These are phyloP conservation scores for Glarea lozoyensis DNA, from an alignment of 495 filamentous ascomycete species.

Conservation along the genomic window DNA sequence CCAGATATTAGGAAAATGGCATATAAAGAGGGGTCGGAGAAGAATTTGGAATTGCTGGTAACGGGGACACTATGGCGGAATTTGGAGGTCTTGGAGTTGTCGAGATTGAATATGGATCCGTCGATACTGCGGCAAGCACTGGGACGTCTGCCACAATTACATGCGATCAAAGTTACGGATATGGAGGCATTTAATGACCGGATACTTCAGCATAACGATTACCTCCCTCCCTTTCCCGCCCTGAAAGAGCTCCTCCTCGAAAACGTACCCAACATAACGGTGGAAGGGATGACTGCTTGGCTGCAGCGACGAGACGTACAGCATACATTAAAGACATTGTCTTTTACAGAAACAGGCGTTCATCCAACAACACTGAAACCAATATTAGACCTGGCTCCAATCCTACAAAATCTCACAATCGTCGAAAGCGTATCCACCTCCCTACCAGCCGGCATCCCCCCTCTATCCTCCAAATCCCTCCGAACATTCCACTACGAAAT, in stretches of 20 bases:
- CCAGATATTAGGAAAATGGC: conserved; percentile 80
- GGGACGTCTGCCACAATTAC: conserved; percentile 53
- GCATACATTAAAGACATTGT: conserved; percentile 47
- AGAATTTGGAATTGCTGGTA: conserved; percentile 60
- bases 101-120: conserved; percentile 63
- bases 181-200: conserved; percentile 65
- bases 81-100: conserved; percentile 72
- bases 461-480: conserved; percentile 57
- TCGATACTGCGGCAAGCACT: conserved; percentile 61
- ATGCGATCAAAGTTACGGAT: conserved; percentile 61
- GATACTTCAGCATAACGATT: conserved; percentile 51
- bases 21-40: conserved; percentile 71
- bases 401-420: conserved; percentile 56
- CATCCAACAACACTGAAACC: conserved; percentile 51
- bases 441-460: conserved; percentile 55
- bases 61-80: conserved; percentile 62
- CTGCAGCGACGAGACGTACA: conserved; percentile 37
- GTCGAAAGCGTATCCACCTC: conserved; percentile 55
- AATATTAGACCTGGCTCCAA: conserved; percentile 52
- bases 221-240: conserved; percentile 59
- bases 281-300: conserved; percentile 55
- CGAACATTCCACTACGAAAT: conserved; percentile 75
- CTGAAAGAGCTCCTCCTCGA: conserved; percentile 61
- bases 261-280: conserved; percentile 59
- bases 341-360: conserved; percentile 58